Evolutionary conservation across 495 filamentous ascomycete species (phyloP), one percentile per base, ranked within the genome.

Genomic region (Aspergillus bertholletiae): DNA sequence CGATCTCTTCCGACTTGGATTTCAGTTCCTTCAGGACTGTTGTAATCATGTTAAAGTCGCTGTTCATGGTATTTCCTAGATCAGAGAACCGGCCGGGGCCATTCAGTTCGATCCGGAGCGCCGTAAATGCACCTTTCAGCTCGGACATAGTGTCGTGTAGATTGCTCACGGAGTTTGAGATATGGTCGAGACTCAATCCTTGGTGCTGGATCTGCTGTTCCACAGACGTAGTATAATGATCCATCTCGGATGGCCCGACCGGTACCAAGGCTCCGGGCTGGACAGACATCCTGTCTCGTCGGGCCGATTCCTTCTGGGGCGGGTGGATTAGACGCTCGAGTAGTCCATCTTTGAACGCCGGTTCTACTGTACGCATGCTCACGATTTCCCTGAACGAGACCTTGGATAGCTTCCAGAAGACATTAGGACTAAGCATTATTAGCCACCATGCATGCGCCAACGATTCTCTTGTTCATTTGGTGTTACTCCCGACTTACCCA

Each of bases 101-200:
- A 41, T 76, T 73, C 30, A 78, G 34, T 43, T 78, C 74, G 18
- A 78, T 71, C 15, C 72, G 73, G 26, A 78, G 66, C 1, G 73
- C 59, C 1, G 66, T 74, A 50, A 78, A 78, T 15, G 74, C 70
- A 30, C 66, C 55, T 51, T 78, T 78, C 24, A 78, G 55, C 56
- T 78, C 75, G 17, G 64, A 57, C 73, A 78, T 78, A 5, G 73
- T 75, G 52, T 76, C 75, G 28, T 75, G 71, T 4, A 78, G 58
- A 37, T 73, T 67, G 53, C 66, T 73, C 44, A 78, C 75, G 7
- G 75, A 76, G 37, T 50, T 75, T 7, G 73, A 75, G 15, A 78
- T 78, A 40, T 72, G 67, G 50, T 74, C 69, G 28, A 78, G 68
- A 53, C 67, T 78, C 22, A 69, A 59, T 5, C 72, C 73, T 21